Percentiles rank a stretch among this genome's conserved stretches.
phyloP scores from a whole-genome alignment of 306 rosid species.

The Gleditsia sinensis region DNA sequence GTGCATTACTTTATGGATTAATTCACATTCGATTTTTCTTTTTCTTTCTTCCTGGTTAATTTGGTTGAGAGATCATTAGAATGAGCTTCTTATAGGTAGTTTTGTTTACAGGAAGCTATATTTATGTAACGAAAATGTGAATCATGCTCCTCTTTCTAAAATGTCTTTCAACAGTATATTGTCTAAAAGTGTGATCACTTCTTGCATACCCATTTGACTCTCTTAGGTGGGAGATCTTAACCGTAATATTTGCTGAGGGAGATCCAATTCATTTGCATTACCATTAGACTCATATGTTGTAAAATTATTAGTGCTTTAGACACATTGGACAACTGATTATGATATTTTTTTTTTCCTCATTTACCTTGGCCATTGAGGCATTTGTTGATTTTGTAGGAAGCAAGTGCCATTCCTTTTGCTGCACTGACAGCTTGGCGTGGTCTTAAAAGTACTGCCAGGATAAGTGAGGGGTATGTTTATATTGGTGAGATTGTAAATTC shows the following conservation, averaged over 20 bases:
- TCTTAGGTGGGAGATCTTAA: neutral
- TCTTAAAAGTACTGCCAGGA: constrained; percentile 83
- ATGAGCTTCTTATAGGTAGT: constrained; percentile 15
- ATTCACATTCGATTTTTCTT: neutral
- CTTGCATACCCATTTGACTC: constrained; percentile 16
- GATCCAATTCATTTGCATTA: constrained; percentile 15
- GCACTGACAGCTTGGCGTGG: constrained; percentile 99
- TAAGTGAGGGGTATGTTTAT: constrained; percentile 80
- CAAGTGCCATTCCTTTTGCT: constrained; percentile 98
- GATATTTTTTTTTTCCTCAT: neutral
- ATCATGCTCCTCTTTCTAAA: neutral
- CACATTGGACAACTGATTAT: neutral
- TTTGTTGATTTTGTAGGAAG: constrained; percentile 53
- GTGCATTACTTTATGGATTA: neutral
- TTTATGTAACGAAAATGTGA: neutral
- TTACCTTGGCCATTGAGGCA: constrained; percentile 24
- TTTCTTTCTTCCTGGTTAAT: neutral
- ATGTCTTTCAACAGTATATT: neutral
- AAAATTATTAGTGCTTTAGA: constrained; percentile 20
- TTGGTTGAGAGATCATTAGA: constrained; percentile 15
- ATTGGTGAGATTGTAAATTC: constrained; percentile 24
- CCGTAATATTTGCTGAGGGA: constrained; percentile 11
- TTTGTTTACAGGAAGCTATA: neutral
- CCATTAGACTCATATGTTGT: constrained; percentile 12
- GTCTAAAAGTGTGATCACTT: constrained; percentile 1